Evolutionary conservation across 2,329 filamentous ascomycete genomes (phyloP), one percentile per base, ranked within the genome.

Genomic region (Sclerotinia subarctica): DNA sequence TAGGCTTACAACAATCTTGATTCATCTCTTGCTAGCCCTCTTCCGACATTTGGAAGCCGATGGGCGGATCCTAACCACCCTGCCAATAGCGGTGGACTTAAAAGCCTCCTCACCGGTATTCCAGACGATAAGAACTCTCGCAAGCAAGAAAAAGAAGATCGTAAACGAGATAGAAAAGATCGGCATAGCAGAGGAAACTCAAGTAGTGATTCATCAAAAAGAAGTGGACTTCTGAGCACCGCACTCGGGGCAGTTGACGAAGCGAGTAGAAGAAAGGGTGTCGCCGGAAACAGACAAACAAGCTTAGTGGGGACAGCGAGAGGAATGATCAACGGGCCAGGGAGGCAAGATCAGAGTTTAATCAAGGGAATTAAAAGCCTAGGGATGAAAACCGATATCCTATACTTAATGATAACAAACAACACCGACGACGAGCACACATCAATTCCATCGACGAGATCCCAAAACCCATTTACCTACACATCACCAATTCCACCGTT

Each of bases 401-500:
- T 68, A 15, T 66, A 68, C 19, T 46, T 68, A n/a, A 65, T 68
- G 53, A 68, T 68, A 10, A 42, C 63, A 13, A 58, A 68, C 7
- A 59, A 66, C 11, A 44, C 26, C 29, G 29, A 29, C 13, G 46
- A 67, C n/a, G 47, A 52, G 3, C 21, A 15, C 3, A 38, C 17
- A 13, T 10, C 57, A 0, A 10, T 38, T 2, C 29, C 17, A 21
- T 66, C 56, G 8, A 54, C 15, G 5, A 21, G 17, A 32, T 46
- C 54, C 6, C 56, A 38, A n/a, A 44, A 21, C 5, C 11, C 65
- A 24, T 21, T 21, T 7, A n/a, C 11, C 21, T n/a, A 62, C 1
- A 24, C 44, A 21, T 32, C 64, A 5, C 11, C 65, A 29, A 7
- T 51, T 17, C 10, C 17, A 3, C 17, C 35, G 10, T 13, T 15